These are phyloP conservation scores for Lentinula sp. DNA, from an alignment of 768 basidiomycete species.

Conservation along the genomic window DNA sequence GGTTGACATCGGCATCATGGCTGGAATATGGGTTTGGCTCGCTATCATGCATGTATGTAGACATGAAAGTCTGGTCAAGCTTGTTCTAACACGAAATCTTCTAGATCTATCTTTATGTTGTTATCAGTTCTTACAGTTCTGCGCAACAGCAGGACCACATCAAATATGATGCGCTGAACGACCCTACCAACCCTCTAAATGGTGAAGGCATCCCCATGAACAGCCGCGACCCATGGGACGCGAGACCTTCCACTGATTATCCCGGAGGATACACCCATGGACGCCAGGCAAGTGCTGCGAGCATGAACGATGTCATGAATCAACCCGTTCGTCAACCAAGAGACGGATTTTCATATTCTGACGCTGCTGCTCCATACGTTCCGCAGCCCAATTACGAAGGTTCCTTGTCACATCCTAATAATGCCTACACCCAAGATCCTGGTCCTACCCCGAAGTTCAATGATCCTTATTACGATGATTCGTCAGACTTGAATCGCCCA, in stretches of 20 bases:
- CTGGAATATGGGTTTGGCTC: constrained; percentile 77
- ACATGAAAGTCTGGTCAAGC: constrained; percentile 6
- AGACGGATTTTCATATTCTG: constrained; percentile 34
- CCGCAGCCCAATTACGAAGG: constrained; percentile 17
- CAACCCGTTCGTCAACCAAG: constrained; percentile 42
- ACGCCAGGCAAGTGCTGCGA: constrained; percentile 47
- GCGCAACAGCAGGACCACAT: constrained; percentile 77
- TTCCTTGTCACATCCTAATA: constrained; percentile 10
- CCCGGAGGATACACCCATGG: constrained; percentile 39
- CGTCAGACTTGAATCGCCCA: constrained; percentile 28
- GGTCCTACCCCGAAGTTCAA: constrained; percentile 32
- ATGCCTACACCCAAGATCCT: constrained; percentile 33
- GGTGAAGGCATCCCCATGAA: constrained; percentile 58
- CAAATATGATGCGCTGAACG: constrained; percentile 71
- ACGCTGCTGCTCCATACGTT: constrained; percentile 25
- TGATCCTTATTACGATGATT: constrained; percentile 24
- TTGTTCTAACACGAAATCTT: constrained; percentile 5
- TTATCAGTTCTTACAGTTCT: constrained; percentile 54
- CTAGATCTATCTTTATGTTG: constrained; percentile 44
- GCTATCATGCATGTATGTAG: constrained; percentile 61
- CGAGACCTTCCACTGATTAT: constrained; percentile 43
- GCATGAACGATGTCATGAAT: constrained; percentile 49
- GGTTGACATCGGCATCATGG: constrained; percentile 92
- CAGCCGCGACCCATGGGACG: constrained; percentile 69
- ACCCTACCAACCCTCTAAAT: constrained; percentile 44